Percentiles rank a stretch among this genome's conserved stretches.
Evolutionary conservation across 1,284 basidiomycete species (phyloP).

Genomic region (Cryptococcus sp.): DNA sequence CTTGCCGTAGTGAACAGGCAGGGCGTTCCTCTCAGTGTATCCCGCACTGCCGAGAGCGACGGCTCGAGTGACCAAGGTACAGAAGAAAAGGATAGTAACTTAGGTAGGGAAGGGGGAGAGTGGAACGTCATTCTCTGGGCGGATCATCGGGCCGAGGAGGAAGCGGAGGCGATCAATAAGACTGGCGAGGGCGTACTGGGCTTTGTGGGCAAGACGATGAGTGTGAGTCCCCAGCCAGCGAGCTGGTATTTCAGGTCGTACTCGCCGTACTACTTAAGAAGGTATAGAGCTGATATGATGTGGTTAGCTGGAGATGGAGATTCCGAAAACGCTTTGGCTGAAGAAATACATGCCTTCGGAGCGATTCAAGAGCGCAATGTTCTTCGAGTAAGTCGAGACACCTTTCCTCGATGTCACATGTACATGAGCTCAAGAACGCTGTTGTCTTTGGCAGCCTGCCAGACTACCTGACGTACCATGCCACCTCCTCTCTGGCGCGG

Average conservation of each 20-base stretch:
- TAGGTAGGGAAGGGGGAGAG: slow-evolving; percentile 67
- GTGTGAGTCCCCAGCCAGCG: slow-evolving; percentile 61
- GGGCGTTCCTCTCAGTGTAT: slow-evolving; percentile 78
- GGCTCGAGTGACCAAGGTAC: too few relatives aligned
- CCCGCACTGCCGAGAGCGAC: slow-evolving; percentile 53
- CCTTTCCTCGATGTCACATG: not conserved
- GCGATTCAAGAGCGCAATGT: slow-evolving; percentile 79
- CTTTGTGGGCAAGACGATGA: slow-evolving; percentile 96
- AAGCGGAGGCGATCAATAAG: slow-evolving; percentile 86
- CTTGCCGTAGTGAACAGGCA: slow-evolving; percentile 79
- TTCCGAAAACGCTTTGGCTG: slow-evolving; percentile 95
- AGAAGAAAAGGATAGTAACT: slow-evolving; percentile 36
- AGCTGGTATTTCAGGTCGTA: not conserved
- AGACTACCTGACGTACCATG: slow-evolving; percentile 92
- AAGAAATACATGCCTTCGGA: slow-evolving; percentile 79
- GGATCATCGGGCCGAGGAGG: slow-evolving; percentile 83
- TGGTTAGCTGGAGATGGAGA: slow-evolving; percentile 88
- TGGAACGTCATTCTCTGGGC: slow-evolving; percentile 90
- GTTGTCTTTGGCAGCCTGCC: slow-evolving; percentile 61
- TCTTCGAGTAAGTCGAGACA: slow-evolving; percentile 72
- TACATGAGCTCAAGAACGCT: not conserved
- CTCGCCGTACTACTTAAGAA: not conserved
- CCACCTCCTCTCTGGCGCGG: slow-evolving; percentile 75
- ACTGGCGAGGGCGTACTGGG: slow-evolving; percentile 83
- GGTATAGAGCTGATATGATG: slow-evolving; percentile 3